phyloP scores from a whole-genome alignment of 2,329 filamentous ascomycete species.

The Celoporthe dispersa region DNA sequence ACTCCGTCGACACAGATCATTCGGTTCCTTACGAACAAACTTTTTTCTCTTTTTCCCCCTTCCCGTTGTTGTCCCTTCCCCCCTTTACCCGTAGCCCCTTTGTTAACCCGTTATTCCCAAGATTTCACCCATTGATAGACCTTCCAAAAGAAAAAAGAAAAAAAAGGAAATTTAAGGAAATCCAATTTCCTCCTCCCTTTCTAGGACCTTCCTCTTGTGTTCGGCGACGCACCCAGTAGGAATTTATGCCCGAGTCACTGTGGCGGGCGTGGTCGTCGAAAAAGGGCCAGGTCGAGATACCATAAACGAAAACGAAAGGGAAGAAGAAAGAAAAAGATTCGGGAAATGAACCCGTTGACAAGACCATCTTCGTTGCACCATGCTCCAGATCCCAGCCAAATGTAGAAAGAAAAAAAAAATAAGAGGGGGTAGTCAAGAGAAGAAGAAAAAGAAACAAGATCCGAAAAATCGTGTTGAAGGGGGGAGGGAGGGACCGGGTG shows the following conservation, averaged over 20 bases:
- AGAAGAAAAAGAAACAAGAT: background rate
- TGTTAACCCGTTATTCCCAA: background rate
- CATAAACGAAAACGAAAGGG: background rate
- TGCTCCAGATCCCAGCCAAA: slow-evolving; percentile 23
- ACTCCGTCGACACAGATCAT: slow-evolving; percentile 4
- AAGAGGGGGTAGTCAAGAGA: slow-evolving; percentile 7
- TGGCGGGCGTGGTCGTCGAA: background rate
- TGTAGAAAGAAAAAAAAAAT: background rate
- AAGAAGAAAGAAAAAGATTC: slow-evolving; percentile 3
- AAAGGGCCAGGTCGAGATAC: background rate
- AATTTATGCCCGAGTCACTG: background rate
- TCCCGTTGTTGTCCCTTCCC: background rate
- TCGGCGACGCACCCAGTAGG: background rate
- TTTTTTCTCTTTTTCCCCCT: background rate
- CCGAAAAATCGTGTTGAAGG: too few species aligned
- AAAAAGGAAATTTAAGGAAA: background rate
- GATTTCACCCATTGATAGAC: slow-evolving; percentile 3
- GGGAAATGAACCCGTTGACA: slow-evolving; percentile 5
- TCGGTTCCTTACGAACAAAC: background rate
- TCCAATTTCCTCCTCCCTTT: too few species aligned
- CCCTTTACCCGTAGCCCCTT: background rate
- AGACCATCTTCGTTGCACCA: slow-evolving; percentile 28
- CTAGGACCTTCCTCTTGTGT: background rate
- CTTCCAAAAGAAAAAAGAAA: background rate
- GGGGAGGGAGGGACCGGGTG: too few species aligned